Evolutionary conservation across 1,284 basidiomycete genomes (phyloP).

Genomic region (Leccinum angustisporum): DNA sequence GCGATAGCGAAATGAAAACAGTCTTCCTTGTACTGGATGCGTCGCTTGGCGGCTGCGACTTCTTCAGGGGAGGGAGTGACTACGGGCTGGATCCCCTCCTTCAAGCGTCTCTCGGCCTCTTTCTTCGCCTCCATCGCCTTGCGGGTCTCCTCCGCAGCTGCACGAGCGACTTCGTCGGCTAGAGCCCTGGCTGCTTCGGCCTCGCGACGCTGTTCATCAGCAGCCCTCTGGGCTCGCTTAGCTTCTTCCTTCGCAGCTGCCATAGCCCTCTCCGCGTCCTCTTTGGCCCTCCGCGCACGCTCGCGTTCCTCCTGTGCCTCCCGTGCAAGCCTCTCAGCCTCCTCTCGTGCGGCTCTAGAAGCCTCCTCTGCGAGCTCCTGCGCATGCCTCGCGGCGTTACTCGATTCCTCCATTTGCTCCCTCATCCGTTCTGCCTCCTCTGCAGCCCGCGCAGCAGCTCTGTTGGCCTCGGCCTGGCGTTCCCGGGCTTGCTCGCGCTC

Average conservation of each 20-base stretch:
- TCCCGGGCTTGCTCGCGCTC: neutral
- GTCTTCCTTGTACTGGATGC: neutral
- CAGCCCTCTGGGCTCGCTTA: neutral
- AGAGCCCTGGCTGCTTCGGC: neutral
- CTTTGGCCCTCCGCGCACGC: constrained; percentile 6
- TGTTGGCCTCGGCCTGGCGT: neutral
- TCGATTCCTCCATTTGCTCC: neutral
- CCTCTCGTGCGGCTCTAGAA: neutral
- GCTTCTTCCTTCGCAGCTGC: constrained; percentile 4
- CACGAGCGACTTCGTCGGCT: neutral
- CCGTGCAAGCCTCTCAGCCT: neutral
- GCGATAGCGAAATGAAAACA: neutral
- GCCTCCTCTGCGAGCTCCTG: neutral
- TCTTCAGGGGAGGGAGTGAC: neutral
- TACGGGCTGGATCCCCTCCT: neutral
- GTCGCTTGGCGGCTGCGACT: neutral
- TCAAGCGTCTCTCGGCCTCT: neutral
- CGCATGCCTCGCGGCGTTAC: neutral
- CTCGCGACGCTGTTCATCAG: neutral
- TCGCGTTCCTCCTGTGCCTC: constrained; percentile 12
- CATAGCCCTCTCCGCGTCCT: constrained; percentile 14
- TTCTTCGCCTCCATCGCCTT: neutral
- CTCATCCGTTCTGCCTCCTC: neutral
- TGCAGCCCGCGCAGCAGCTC: neutral
- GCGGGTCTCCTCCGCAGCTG: neutral